These are phyloP conservation scores for Suhomyces taliae DNA, from an alignment of 1,139 yeast species.

Conservation along the genomic window DNA sequence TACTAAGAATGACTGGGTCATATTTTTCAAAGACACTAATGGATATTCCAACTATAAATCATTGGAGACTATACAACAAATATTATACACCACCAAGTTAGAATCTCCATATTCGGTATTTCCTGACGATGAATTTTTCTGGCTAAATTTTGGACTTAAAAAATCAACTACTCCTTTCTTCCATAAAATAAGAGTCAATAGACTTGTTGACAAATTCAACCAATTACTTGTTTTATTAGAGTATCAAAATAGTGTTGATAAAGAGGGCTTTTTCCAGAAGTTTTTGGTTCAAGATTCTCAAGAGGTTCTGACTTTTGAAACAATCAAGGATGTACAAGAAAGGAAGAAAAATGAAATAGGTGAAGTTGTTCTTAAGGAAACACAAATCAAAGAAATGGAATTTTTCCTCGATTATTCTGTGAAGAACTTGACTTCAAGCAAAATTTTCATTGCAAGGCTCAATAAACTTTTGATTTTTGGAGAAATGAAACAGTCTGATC, in stretches of 20 bases:
- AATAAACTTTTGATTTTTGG: conserved; percentile 45
- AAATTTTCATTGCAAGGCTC: conserved; percentile 32
- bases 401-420: conserved; percentile 55
- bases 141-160: conserved; percentile 35
- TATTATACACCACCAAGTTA: conserved; percentile 31
- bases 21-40: conserved; percentile 22
- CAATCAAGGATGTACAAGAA: conserved; percentile 31
- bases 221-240: conserved; percentile 43
- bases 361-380: conserved; percentile 24
- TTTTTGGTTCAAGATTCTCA: conserved; percentile 29
- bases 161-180: conserved; percentile 32
- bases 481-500: conserved; percentile 48
- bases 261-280: conserved; percentile 41
- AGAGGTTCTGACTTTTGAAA: conserved; percentile 33
- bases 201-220: conserved; percentile 50
- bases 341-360: conserved; percentile 19
- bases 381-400: conserved; percentile 50
- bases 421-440: conserved; percentile 44
- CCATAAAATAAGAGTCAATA: conserved; percentile 43
- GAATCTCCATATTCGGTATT: conserved; percentile 38
- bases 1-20: conserved; percentile 34
- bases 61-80: conserved; percentile 41
- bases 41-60: conserved; percentile 29
- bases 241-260: conserved; percentile 22
- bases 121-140: conserved; percentile 37